Percentiles rank a stretch among this genome's conserved stretches.
Conservation (phyloP, 2,329 filamentous ascomycete species). For the Fusarium albidum region DNA sequence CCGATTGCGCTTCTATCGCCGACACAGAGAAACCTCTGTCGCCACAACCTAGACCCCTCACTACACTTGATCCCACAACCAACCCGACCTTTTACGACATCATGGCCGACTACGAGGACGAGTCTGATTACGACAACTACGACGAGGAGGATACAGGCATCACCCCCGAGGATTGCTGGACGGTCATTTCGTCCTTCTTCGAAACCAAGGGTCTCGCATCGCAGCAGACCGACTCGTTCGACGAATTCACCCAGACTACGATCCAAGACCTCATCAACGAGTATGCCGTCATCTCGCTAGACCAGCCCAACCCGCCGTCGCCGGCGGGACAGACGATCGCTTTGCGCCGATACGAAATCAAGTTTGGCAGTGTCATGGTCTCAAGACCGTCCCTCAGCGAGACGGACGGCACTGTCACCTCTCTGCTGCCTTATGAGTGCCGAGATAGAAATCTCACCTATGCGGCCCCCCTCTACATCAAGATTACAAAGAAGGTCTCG, state of each 20-base stretch:
- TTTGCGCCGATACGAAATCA: constrained; percentile 92
- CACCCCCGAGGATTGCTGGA: constrained; percentile 98
- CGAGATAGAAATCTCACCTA: constrained; percentile 96
- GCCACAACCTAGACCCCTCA: constrained; percentile 2
- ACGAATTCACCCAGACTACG: constrained; percentile 93
- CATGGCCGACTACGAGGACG: constrained; percentile 66
- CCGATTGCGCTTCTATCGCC: constrained; percentile 15
- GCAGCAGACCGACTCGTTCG: constrained; percentile 97
- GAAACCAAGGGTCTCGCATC: constrained; percentile 95
- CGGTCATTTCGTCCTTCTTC: constrained; percentile 96
- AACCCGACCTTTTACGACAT: constrained; percentile 27
- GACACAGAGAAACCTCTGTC: constrained; percentile 7
- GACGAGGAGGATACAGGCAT: constrained; percentile 75
- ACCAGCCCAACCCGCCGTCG: constrained; percentile 84
- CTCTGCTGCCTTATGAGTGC: constrained; percentile 92
- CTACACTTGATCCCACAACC: neutral
- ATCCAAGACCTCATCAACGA: constrained; percentile 96
- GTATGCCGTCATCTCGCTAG: constrained; percentile 89
- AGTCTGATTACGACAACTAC: constrained; percentile 74
- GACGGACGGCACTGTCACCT: constrained; percentile 86
- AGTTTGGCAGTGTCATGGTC: constrained; percentile 89
- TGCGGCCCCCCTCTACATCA: constrained; percentile 87
- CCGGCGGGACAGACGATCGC: constrained; percentile 81
- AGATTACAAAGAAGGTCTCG: constrained; percentile 85
- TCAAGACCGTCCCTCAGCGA: constrained; percentile 92